Evolutionary conservation across 768 basidiomycete species (phyloP), one percentile per base, ranked within the genome.

Genomic region (Trametes meyenii): DNA sequence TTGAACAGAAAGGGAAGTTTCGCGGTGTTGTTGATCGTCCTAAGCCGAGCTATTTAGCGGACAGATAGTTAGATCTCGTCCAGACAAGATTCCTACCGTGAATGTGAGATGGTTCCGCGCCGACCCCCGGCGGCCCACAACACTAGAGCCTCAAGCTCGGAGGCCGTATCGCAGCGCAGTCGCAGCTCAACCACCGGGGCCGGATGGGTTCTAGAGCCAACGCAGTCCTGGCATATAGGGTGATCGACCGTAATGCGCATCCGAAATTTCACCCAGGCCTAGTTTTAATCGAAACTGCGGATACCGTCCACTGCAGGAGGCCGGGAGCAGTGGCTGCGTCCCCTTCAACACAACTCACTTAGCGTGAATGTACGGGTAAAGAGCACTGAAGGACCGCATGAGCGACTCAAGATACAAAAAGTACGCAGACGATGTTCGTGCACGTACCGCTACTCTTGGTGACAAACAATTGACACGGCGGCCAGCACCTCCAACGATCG

Each of bases 41-140:
- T 55, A 33, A 23, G 23, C 54, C 43, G 44, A 55, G 35, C 19
- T 29, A 43, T 40, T 24, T 16, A 24, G 52, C 52, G 52, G 52
- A 29, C 43, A 29, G 54, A 50, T 50, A 13, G 11, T n/a, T 50
- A 40, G 33, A 58, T 51, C 49, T 42, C 5, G 48, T 26, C 17
- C 38, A 50, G 39, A 43, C 39, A 42, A 49, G 40, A 57, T 58
- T 39, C 35, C 40, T 19, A 51, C 44, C 57, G 38, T 13, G 49
- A 5, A 43, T 24, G 40, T 44, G 49, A 43, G 49, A 58, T 51
- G 26, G 49, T 58, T 51, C 57, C 57, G 57, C 49, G 23, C 56
- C 56, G 48, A 19, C 17, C 19, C 17, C 40, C 46, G 45, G 21
- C 39, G n/a, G 43, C 43, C 6, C 17, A 14, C 43, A 7, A 44